phyloP scores from a whole-genome alignment of 2,329 filamentous ascomycete genomes.

The Aspergillus udagawae region DNA sequence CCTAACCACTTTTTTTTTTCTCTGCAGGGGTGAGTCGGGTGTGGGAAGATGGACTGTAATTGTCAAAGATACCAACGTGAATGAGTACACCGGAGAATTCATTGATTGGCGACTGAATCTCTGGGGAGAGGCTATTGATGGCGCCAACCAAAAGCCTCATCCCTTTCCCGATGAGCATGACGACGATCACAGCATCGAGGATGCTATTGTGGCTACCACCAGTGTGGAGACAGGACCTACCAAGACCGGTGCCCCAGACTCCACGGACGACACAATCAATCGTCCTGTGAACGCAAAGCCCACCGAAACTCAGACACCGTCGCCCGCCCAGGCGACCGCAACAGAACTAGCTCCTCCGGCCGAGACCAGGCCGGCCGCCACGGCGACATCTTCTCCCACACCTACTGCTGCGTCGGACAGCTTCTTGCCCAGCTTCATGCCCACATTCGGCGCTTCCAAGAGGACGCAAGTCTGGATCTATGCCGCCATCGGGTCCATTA shows the following conservation, averaged over 20 bases:
- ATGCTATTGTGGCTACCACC: slow-evolving; percentile 60
- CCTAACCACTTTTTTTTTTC: slow-evolving; percentile 30
- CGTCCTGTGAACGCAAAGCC: slow-evolving; percentile 62
- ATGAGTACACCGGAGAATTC: slow-evolving; percentile 73
- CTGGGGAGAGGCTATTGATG: slow-evolving; percentile 85
- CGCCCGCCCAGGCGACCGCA: slow-evolving; percentile 16
- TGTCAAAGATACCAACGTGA: slow-evolving; percentile 77
- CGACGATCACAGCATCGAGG: slow-evolving; percentile 72
- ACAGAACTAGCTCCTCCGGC: slow-evolving; percentile 24
- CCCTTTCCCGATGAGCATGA: slow-evolving; percentile 81
- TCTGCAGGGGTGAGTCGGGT: slow-evolving; percentile 73
- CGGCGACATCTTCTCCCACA: slow-evolving; percentile 26
- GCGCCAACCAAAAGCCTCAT: slow-evolving; percentile 65
- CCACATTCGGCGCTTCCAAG: slow-evolving; percentile 83
- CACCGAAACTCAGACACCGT: slow-evolving; percentile 26
- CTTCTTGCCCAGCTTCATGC: slow-evolving; percentile 80
- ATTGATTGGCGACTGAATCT: slow-evolving; percentile 90
- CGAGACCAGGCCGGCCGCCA: slow-evolving; percentile 27
- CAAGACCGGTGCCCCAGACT: slow-evolving; percentile 42
- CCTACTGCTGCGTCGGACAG: slow-evolving; percentile 42
- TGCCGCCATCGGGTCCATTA: slow-evolving; percentile 77
- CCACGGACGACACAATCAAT: slow-evolving; percentile 61
- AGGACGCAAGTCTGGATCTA: slow-evolving; percentile 92
- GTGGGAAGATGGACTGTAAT: slow-evolving; percentile 87
- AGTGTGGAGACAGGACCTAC: slow-evolving; percentile 48